phyloP scores from a whole-genome alignment of 2,329 filamentous ascomycete genomes.

The Cadophora malorum region DNA sequence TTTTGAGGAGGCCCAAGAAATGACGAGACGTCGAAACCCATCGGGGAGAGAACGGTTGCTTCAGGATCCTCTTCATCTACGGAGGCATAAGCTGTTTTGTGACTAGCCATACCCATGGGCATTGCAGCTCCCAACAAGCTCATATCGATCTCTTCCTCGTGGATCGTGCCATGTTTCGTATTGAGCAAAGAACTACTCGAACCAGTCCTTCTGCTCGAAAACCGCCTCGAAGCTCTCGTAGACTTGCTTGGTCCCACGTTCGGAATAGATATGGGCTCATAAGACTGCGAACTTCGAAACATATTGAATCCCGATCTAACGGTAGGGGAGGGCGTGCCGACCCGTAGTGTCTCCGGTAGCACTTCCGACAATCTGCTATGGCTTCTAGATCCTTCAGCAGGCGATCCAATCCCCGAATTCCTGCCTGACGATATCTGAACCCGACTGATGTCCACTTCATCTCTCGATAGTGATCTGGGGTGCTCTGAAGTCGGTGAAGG shows the following conservation, averaged over 20 bases:
- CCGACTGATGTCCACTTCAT: slow-evolving; percentile 40
- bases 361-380: slow-evolving; percentile 25
- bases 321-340: slow-evolving; percentile 35
- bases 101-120: slow-evolving; percentile 36
- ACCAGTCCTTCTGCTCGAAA: slow-evolving; percentile 32
- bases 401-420: slow-evolving; percentile 26
- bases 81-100: slow-evolving; percentile 33
- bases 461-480: slow-evolving; percentile 26
- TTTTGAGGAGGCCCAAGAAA: slow-evolving; percentile 39
- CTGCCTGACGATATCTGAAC: slow-evolving; percentile 33
- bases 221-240: slow-evolving; percentile 28
- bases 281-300: slow-evolving; percentile 35
- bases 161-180: slow-evolving; percentile 37
- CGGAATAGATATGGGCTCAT: slow-evolving; percentile 32
- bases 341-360: slow-evolving; percentile 35
- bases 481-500: slow-evolving; percentile 29
- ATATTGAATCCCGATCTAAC: slow-evolving; percentile 30
- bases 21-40: slow-evolving; percentile 41
- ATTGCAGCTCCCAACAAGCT: slow-evolving; percentile 38
- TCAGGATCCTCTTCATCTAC: slow-evolving; percentile 37
- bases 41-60: slow-evolving; percentile 28
- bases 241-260: slow-evolving; percentile 29
- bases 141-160: slow-evolving; percentile 43
- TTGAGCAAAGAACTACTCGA: slow-evolving; percentile 33
- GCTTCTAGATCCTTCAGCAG: slow-evolving; percentile 19